Evolutionary conservation across 345 rosid species (phyloP).

Genomic region (Sonneratia caseolaris): DNA sequence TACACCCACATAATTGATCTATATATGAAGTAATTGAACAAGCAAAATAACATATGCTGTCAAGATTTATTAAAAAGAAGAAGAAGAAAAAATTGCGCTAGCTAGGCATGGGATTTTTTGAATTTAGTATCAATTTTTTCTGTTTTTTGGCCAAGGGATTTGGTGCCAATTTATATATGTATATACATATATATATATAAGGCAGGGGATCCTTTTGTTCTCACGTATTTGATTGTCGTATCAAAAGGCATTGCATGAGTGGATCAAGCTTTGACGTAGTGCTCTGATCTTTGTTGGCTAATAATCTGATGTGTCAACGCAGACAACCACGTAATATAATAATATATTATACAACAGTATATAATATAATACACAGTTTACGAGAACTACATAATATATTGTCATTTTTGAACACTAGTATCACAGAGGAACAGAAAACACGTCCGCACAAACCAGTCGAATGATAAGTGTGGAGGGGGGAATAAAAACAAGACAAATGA

Average conservation of each 20-base stretch:
- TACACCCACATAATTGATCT: no score
- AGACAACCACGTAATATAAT: background rate
- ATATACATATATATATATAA: background rate
- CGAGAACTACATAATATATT: background rate
- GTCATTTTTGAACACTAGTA: background rate
- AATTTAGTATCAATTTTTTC: no score
- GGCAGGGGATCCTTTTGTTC: background rate
- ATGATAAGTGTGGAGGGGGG: background rate
- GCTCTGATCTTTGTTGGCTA: background rate
- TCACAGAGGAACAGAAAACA: background rate
- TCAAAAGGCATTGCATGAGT: background rate
- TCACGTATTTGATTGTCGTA: background rate
- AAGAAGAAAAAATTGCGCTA: no score
- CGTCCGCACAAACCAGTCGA: background rate
- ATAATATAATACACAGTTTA: background rate
- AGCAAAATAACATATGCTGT: no score
- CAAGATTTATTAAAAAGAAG: no score
- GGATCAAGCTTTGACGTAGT: background rate
- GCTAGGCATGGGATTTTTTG: no score
- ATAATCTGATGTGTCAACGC: background rate
- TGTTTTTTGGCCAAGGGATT: background rate
- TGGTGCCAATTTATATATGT: background rate
- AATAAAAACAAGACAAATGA: background rate
- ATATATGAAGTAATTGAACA: no score
- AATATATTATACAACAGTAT: background rate